Evolutionary conservation across 192 early-diverging fungal species (phyloP), one percentile per base, ranked within the genome.

Genomic region (Podila clonocystis): DNA sequence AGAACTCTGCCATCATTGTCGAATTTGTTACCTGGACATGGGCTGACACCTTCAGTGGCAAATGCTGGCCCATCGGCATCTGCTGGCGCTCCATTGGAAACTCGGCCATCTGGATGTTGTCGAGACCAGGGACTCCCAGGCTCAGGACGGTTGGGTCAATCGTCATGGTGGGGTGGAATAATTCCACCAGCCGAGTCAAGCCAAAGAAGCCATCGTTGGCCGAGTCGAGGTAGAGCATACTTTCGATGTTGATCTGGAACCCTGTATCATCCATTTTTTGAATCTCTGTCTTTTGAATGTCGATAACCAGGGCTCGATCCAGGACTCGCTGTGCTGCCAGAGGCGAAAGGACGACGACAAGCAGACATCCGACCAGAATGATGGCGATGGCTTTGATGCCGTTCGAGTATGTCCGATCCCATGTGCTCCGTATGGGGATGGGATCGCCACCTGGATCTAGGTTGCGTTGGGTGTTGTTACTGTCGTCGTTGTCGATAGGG

Each of bases 1-100:
- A 80, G 36, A 80, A 80, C 19, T 72, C 61, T 5, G 77, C 77
- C 77, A 80, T 80, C 26, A 72, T 59, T 1, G 61, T 73, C 38
- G 77, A 22, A 38, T 80, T 63, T 20, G 77, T 80, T 0, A 80
- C 77, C 7, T 5, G 65, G 45, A 65, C 70, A 65, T 80, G 67
- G 3, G 70, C 68, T 0, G 71, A 72, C 3, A 80, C 60, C 28
- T 73, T 45, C 28, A 80, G 71, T 20, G 64, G 50, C 24, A 73
- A 41, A 6, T 17, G 63, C 0, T 69, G 50, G 29, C 77, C 71
- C 31, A 80, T 45, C 12, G 22, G 70, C 65, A 80, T 68, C 34
- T 69, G 70, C 29, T 80, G 77, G 28, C 62, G n/a, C 3, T 72
- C 70, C 4, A 80, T 62, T 24, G 66, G 58, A 24, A 80, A 73